Percentiles rank a stretch among this genome's conserved stretches.
Conservation (phyloP, 306 rosid genomes). For the Trifolium repens region DNA sequence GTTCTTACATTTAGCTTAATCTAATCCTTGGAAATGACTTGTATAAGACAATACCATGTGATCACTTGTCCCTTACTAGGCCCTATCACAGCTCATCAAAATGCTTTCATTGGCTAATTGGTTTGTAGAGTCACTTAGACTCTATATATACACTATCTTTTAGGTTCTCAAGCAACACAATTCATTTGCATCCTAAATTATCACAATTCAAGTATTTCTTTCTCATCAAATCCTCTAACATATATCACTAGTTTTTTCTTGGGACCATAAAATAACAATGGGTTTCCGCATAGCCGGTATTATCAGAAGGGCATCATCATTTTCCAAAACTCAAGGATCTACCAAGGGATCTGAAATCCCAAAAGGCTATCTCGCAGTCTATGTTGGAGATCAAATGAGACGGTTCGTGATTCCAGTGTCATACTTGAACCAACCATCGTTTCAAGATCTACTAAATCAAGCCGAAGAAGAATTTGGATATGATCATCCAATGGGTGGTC, state of each 20-base stretch:
- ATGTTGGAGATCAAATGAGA: constrained; percentile 53
- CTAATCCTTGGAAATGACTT: constrained; percentile 17
- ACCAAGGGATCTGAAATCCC: constrained; percentile 19
- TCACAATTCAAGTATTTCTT: constrained; percentile 11
- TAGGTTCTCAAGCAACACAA: constrained; percentile 2
- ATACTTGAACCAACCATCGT: constrained; percentile 52
- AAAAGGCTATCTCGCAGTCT: constrained; percentile 54
- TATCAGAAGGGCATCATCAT: constrained; percentile 26
- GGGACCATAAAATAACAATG: constrained; percentile 27
- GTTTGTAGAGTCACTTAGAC: background rate
- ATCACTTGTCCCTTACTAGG: constrained; percentile 4
- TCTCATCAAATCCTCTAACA: constrained; percentile 30
- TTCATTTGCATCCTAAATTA: constrained; percentile 13
- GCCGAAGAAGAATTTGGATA: constrained; percentile 55
- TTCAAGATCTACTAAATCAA: constrained; percentile 42
- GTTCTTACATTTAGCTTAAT: background rate
- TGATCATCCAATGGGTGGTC: constrained; percentile 59
- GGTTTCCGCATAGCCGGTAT: constrained; percentile 34
- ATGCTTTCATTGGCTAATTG: background rate
- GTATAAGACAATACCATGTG: constrained; percentile 42
- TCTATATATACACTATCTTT: background rate
- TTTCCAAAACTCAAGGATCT: constrained; percentile 20
- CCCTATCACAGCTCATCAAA: constrained; percentile 3
- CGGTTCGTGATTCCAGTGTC: constrained; percentile 53
- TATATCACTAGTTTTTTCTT: background rate